These are phyloP conservation scores for Pseudogymnoascus sp. DNA, from an alignment of 2,329 filamentous ascomycete genomes.

Conservation along the genomic window DNA sequence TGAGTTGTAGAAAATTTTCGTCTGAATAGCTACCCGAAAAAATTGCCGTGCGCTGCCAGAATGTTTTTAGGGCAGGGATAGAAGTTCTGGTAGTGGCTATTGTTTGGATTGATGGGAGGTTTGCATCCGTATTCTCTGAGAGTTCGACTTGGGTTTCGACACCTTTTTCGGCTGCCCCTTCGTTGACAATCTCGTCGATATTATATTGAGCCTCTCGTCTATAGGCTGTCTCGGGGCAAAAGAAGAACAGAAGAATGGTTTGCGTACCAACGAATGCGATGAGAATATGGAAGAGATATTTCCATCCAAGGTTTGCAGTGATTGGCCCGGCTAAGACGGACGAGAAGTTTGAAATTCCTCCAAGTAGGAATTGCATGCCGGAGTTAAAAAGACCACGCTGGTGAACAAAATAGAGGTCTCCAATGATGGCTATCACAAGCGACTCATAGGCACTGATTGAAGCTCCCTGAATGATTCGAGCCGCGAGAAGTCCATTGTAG, in stretches of 20 bases:
- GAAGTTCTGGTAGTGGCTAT: too few relatives aligned
- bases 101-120: too few relatives aligned
- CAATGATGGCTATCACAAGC: background rate
- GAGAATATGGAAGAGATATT: background rate
- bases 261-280: background rate
- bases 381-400: background rate
- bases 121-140: too few relatives aligned
- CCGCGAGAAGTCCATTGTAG: background rate
- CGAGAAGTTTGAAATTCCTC: background rate
- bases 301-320: background rate
- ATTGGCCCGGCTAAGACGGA: background rate
- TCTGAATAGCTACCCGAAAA: background rate
- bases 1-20: background rate
- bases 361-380: background rate
- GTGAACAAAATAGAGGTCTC: background rate
- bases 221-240: background rate
- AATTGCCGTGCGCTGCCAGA: background rate
- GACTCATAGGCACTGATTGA: background rate
- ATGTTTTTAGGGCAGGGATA: background rate
- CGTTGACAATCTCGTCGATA: too few relatives aligned
- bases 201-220: too few relatives aligned
- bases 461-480: background rate
- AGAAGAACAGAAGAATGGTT: background rate
- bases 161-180: too few relatives aligned
- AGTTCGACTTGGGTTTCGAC: too few relatives aligned